Base-by-base conservation (phyloP, 2,329 filamentous ascomycete species). In the Taxawa tesnikishii region DNA sequence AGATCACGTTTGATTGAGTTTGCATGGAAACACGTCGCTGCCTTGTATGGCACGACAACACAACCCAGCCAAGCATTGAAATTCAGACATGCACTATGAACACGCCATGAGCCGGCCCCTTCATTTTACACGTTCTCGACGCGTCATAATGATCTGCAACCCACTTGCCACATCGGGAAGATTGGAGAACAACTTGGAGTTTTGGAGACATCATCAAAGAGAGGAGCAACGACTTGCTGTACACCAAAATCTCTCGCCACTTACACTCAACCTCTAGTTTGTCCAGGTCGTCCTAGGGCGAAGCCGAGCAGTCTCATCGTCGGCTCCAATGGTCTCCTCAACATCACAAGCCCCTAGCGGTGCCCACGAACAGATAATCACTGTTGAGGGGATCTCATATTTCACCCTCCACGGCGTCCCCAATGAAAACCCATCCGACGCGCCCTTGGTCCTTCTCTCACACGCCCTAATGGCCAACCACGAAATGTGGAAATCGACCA, bases 401-500 rank as follows among this genome's bases (percentile, higher is more conserved):
- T 41, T 40, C 40, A 44, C 41, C 23, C 26, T 46, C 7, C 37
- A 45, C 36, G 36, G 42, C 26, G 18, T 28, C 6, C 44, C 46
- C 6, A 6, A 13, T 23, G 29, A 32, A n/a, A 26, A 32, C 9
- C 45, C 47, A 9, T 9, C 13, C 17, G 32, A 32, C 17, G 33
- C 31, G 11, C 39, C 38, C 6, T 25, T 34, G 9, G 19, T 48
- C n/a, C 38, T 46, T 16, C 43, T 51, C 15, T 38, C 39, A 33
- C 48, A 51, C 26, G 47, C 48, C 16, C 39, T 51, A 11, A 51
- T 51, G 47, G 41, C 42, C 30, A 45, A 43, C 28, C 32, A 38
- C 4, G 38, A 43, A 33, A 49, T 49, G 46, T 50, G 40, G 37
- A 44, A 48, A 29, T 34, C 38, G 5, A 46, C 44, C 11, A 37